phyloP scores from a whole-genome alignment of 495 filamentous ascomycete species.

The Penicillium pancosmium region DNA sequence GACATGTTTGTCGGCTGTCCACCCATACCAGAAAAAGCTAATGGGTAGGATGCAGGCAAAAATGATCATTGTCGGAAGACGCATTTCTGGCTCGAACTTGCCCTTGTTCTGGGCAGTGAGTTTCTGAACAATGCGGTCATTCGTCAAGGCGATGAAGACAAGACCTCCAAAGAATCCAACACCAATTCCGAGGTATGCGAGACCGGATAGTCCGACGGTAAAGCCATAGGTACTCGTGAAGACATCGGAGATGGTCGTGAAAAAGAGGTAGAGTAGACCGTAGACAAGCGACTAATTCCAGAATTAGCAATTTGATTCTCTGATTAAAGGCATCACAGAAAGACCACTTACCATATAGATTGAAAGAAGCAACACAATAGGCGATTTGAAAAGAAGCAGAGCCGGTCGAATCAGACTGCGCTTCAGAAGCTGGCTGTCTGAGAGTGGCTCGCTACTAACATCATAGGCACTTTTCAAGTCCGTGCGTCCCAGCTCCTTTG shows the following conservation, averaged over 20 bases:
- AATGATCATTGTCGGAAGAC: slow-evolving; percentile 65
- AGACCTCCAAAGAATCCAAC: slow-evolving; percentile 57
- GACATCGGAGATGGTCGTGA: slow-evolving; percentile 67
- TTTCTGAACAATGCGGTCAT: slow-evolving; percentile 55
- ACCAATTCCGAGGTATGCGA: slow-evolving; percentile 63
- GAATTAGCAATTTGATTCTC: not conserved
- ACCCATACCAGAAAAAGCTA: slow-evolving; percentile 36
- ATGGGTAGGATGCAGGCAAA: slow-evolving; percentile 47
- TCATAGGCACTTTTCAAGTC: slow-evolving; percentile 42
- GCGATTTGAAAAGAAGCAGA: slow-evolving; percentile 46
- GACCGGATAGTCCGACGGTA: slow-evolving; percentile 55
- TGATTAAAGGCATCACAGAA: not conserved
- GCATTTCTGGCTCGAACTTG: slow-evolving; percentile 62
- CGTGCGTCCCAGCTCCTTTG: slow-evolving; percentile 41
- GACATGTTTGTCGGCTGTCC: slow-evolving; percentile 28
- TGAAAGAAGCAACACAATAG: slow-evolving; percentile 55
- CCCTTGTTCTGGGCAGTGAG: slow-evolving; percentile 57
- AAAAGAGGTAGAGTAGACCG: slow-evolving; percentile 67
- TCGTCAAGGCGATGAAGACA: slow-evolving; percentile 53
- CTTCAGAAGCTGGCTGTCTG: not conserved
- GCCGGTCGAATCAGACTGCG: slow-evolving; percentile 48
- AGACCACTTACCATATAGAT: slow-evolving; percentile 50
- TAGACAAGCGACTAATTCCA: slow-evolving; percentile 52
- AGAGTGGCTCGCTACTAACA: not conserved
- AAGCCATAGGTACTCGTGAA: slow-evolving; percentile 62